phyloP scores from a whole-genome alignment of 768 basidiomycete species.

The Lactarius hatsudake region DNA sequence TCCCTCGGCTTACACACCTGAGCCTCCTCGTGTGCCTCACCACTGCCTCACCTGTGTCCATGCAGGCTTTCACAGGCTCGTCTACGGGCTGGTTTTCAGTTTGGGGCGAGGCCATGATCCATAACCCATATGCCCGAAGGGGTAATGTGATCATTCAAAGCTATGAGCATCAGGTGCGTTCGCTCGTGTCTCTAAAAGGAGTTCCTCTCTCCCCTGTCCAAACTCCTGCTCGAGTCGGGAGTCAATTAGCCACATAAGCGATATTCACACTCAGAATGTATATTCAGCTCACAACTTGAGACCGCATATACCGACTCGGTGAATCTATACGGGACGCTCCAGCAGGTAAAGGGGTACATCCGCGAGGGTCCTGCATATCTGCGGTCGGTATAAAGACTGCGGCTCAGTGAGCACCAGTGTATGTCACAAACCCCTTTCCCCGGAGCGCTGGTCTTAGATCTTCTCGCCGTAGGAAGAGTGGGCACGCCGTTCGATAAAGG shows the following conservation, averaged over 20 bases:
- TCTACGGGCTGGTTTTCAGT: neutral
- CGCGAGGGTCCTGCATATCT: neutral
- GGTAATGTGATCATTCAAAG: neutral
- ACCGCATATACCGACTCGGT: neutral
- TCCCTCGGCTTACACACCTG: neutral
- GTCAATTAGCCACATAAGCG: neutral
- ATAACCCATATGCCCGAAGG: neutral
- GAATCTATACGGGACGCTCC: neutral
- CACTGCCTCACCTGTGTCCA: neutral
- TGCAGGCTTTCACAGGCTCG: neutral
- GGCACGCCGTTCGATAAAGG: slow-evolving; percentile 14
- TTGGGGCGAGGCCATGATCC: neutral
- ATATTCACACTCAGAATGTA: slow-evolving; percentile 6
- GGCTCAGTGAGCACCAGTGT: slow-evolving; percentile 2
- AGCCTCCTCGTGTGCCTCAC: neutral
- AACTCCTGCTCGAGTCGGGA: neutral
- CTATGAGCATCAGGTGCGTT: neutral
- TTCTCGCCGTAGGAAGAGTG: neutral
- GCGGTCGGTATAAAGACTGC: neutral
- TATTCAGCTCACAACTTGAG: neutral
- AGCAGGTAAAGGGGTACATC: neutral
- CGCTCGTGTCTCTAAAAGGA: slow-evolving; percentile 2
- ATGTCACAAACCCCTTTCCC: neutral
- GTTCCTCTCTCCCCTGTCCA: neutral
- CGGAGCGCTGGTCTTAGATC: slow-evolving; percentile 16